A percentile compares a stretch with the other conserved stretches of the same genome.
Conservation (phyloP, 331 rosid genomes). For the Quercus phellos region DNA sequence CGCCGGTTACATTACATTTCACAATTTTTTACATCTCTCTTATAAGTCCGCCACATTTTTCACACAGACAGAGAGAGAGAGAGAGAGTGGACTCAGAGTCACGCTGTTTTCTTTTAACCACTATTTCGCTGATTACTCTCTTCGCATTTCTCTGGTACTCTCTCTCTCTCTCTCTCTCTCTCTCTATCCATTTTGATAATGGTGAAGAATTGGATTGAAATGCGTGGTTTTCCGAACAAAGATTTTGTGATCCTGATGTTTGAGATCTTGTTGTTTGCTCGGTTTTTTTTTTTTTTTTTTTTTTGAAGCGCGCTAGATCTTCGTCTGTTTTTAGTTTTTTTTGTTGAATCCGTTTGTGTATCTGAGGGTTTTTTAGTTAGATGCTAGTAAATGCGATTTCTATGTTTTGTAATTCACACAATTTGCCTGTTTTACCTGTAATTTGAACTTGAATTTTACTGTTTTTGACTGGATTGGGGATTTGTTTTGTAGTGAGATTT, state of each 20-base stretch:
- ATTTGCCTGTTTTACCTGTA: not conserved
- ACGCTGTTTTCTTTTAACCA: constrained; percentile 8
- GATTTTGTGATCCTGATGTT: constrained; percentile 25
- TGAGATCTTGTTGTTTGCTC: constrained; percentile 49
- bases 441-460: not conserved
- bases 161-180: constrained; percentile 23
- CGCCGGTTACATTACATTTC: constrained; percentile 44
- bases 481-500: not conserved
- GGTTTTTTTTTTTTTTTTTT: not conserved
- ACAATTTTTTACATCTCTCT: not conserved
- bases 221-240: not conserved
- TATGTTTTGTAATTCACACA: too few relatives aligned
- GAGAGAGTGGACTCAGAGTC: constrained; percentile 32
- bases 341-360: constrained; percentile 21
- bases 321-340: constrained; percentile 1
- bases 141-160: constrained; percentile 25
- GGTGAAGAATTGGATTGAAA: constrained; percentile 20
- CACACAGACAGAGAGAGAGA: not conserved
- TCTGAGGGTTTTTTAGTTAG: not conserved
- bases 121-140: constrained; percentile 6
- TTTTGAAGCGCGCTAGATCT: constrained; percentile 24
- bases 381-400: not conserved
- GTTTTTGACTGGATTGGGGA: not conserved
- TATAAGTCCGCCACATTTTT: constrained; percentile 11
- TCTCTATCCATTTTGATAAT: constrained; percentile 7